Conservation (phyloP, 2,329 filamentous ascomycete species). For the Periglandula ipomoeae region DNA sequence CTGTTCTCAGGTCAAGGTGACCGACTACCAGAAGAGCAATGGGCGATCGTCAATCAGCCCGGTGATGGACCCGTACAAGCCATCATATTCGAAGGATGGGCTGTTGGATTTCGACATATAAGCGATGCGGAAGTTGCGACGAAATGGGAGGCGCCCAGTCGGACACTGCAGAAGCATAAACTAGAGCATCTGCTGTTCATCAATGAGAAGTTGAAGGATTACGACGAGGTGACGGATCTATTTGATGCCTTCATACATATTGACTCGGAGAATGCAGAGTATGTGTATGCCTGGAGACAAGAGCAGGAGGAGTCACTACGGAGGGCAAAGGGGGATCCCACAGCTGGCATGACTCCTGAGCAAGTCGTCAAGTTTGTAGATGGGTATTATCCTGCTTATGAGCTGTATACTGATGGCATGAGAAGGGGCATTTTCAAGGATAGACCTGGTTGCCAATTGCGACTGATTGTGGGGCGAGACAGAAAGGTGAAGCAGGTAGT, state of each 20-base stretch:
- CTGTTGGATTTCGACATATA: slow-evolving; percentile 69
- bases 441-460: slow-evolving; percentile 45
- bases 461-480: slow-evolving; percentile 51
- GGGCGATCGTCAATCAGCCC: slow-evolving; percentile 47
- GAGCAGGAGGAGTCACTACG: slow-evolving; percentile 71
- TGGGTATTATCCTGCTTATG: slow-evolving; percentile 62
- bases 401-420: slow-evolving; percentile 54
- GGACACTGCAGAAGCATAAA: slow-evolving; percentile 36
- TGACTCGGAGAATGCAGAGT: slow-evolving; percentile 61
- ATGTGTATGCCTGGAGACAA: slow-evolving; percentile 76
- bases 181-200: slow-evolving; percentile 41
- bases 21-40: slow-evolving; percentile 51
- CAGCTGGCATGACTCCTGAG: slow-evolving; percentile 69
- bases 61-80: slow-evolving; percentile 46
- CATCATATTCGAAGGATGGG: slow-evolving; percentile 86
- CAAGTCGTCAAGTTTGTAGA: slow-evolving; percentile 68
- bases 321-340: slow-evolving; percentile 44
- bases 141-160: slow-evolving; percentile 41
- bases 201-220: slow-evolving; percentile 37
- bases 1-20: slow-evolving; percentile 69
- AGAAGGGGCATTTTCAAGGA: slow-evolving; percentile 46
- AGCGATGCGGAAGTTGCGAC: slow-evolving; percentile 39
- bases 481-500: slow-evolving; percentile 36
- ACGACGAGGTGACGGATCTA: slow-evolving; percentile 39
- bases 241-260: slow-evolving; percentile 49